Evolutionary conservation across 2,329 filamentous ascomycete species (phyloP), one percentile per base, ranked within the genome.

Genomic region (Aulographum hederae): DNA sequence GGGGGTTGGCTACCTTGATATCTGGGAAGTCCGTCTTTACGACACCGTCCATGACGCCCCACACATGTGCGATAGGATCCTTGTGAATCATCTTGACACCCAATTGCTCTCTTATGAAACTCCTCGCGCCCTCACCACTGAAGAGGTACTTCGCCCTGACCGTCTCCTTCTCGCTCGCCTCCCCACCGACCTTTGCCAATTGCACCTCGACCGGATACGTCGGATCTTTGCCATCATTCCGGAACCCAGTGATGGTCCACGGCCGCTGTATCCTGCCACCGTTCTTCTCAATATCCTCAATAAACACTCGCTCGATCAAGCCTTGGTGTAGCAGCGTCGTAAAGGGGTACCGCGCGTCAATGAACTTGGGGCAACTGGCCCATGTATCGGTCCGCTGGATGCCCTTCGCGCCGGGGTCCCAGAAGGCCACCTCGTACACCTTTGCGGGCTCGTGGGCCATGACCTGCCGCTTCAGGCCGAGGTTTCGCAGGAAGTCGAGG

Each of bases 381-480:
- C 82, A 93, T 27, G 63, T 74, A 16, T 69, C 68, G 2, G 69
- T 74, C 34, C 69, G 52, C 37, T 61, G 54, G 27, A 75, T 74
- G 28, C 67, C 69, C 37, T 63, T 58, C 10, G 14, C 18, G 10
- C 54, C 57, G 13, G 70, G 69, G 43, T 74, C 68, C 70, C 70
- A 75, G 46, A 74, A 74, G 4, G 70, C 67, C 19, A 74, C 70
- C 43, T 74, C 69, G 47, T 68, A 93, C 17, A 94, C 81, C 45
- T 80, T 81, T 2, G 84, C 84, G 5, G 85, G 85, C 39, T 84
- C 71, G 46, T 86, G 66, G 14, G 73, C 77, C 82, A 93, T 92
- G 46, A 93, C 79, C 34, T 73, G 71, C 28, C 79, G 70, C 58
- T 93, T 92, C 35, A 93, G 60, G 1, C 80, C 82, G 75, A 93